Conservation (phyloP, 371 early-diverging fungal species). For the Apophysomyces elegans region DNA sequence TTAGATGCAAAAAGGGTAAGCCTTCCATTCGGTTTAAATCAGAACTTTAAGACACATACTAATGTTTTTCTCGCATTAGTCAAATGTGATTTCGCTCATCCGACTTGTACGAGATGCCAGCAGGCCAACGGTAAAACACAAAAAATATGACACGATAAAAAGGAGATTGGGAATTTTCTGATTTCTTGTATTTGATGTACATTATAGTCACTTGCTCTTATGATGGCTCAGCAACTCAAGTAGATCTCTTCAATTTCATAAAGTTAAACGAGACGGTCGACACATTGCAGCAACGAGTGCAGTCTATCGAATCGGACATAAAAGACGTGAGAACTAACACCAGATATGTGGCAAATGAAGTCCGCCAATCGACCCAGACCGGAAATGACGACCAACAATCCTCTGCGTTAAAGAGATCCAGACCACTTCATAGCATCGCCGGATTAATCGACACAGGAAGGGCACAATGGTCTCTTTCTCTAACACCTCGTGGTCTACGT, state of each 20-base stretch:
- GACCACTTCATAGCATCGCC: background rate
- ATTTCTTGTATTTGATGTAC: background rate
- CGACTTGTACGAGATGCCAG: constrained; percentile 46
- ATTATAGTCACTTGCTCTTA: constrained; percentile 29
- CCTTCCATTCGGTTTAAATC: no score
- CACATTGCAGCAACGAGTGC: constrained; percentile 30
- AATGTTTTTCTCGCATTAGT: constrained; percentile 24
- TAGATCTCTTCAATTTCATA: constrained; percentile 38
- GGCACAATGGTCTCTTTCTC: constrained; percentile 45
- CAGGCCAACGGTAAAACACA: constrained; percentile 41
- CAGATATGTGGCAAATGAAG: constrained; percentile 25
- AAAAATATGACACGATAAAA: constrained; percentile 8
- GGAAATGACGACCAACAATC: constrained; percentile 3
- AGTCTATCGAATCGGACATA: constrained; percentile 27
- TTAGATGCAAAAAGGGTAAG: constrained; percentile 49
- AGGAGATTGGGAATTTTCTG: constrained; percentile 1
- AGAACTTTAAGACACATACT: background rate
- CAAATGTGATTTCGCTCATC: constrained; percentile 59
- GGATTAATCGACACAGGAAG: constrained; percentile 12
- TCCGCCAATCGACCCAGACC: constrained; percentile 14
- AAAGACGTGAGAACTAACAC: constrained; percentile 27
- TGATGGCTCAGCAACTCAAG: constrained; percentile 36
- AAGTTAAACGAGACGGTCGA: constrained; percentile 36
- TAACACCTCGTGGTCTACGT: constrained; percentile 43
- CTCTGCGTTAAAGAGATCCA: background rate